phyloP scores from a whole-genome alignment of 1,284 basidiomycete species.

The Peniophora sp. region DNA sequence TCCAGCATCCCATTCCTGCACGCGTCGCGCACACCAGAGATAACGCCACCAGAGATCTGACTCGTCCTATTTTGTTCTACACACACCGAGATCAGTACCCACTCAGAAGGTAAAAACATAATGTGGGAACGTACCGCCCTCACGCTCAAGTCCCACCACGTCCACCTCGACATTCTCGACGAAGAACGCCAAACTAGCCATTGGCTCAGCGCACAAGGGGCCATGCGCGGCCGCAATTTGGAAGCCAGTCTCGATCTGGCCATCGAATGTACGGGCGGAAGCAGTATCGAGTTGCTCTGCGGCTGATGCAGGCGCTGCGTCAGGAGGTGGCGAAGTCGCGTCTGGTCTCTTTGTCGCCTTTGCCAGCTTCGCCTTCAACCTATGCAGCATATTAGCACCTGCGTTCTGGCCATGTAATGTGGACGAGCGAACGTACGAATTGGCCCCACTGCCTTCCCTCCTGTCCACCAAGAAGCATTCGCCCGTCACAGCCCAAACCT shows the following conservation, averaged over 20 bases:
- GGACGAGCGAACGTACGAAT: slow-evolving; percentile 35
- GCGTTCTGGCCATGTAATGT: neutral
- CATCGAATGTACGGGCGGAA: slow-evolving; percentile 53
- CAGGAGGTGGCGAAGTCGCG: too few relatives aligned
- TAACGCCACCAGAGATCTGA: slow-evolving; percentile 84
- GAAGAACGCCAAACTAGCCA: slow-evolving; percentile 90
- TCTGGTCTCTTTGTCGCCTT: slow-evolving; percentile 19
- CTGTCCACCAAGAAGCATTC: slow-evolving; percentile 83
- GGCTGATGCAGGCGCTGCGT: too few relatives aligned
- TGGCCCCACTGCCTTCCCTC: slow-evolving; percentile 32
- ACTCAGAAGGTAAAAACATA: neutral
- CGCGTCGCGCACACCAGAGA: slow-evolving; percentile 84
- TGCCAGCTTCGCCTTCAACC: neutral
- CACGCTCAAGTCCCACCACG: slow-evolving; percentile 48
- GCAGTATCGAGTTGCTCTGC: slow-evolving; percentile 19
- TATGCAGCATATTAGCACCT: neutral
- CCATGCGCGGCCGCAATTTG: slow-evolving; percentile 93
- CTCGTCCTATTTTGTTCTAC: slow-evolving; percentile 60
- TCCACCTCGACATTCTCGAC: slow-evolving; percentile 74
- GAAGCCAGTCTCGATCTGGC: slow-evolving; percentile 87
- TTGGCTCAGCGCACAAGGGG: slow-evolving; percentile 91
- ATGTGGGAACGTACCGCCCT: slow-evolving; percentile 43
- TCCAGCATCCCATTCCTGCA: slow-evolving; percentile 87
- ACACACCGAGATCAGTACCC: slow-evolving; percentile 10
- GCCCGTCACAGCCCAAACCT: slow-evolving; percentile 87